Base-by-base conservation (phyloP, 768 basidiomycete species). In the Goffeauzyma gilvescens region DNA sequence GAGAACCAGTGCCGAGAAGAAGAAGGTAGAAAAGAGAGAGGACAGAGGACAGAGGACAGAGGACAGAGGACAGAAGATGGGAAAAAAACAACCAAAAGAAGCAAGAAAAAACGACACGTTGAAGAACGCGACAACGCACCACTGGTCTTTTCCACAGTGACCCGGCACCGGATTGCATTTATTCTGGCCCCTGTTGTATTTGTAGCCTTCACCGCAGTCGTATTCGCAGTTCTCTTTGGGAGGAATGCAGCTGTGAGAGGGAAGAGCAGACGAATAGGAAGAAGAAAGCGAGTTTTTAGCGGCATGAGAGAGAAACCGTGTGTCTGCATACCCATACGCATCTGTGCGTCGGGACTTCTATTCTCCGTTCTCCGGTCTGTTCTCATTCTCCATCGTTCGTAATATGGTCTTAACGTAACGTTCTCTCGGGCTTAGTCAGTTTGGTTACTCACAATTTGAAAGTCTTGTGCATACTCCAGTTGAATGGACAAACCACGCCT, bases 141-240 rank as follows among this genome's bases (percentile, higher is more conserved):
- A 56, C 30, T 49, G 32, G 36, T 35, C 37, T 20, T 23, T 15
- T 13, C 35, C 41, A 31, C 51, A 54, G 17, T 44, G 46, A 28
- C 24, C 13, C 35, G 44, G 32, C n/a, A 32, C 44, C 24, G 40
- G 42, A 27, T 45, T 50, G 42, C 52, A 57, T 27, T 38, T 42
- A 41, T 49, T 39, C 27, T 4, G 14, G 22, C 25, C 23, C 13
- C 34, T 23, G 25, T 38, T 42, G 30, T 32, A 37, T 15, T 13
- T 41, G 51, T 32, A 42, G 38, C 54, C 55, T 45, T 58, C 56
- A 24, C 52, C 52, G 41, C 56, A 58, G 35, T 58, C 56, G 22
- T 48, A 46, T 22, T 44, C 41, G 30, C 22, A 45, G 26, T 48
- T 46, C 12, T 42, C 48, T 25, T 45, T 41, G 18, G 32, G 27